Evolutionary conservation across 1,139 yeast species (phyloP).

Genomic region (Candida sojae): DNA sequence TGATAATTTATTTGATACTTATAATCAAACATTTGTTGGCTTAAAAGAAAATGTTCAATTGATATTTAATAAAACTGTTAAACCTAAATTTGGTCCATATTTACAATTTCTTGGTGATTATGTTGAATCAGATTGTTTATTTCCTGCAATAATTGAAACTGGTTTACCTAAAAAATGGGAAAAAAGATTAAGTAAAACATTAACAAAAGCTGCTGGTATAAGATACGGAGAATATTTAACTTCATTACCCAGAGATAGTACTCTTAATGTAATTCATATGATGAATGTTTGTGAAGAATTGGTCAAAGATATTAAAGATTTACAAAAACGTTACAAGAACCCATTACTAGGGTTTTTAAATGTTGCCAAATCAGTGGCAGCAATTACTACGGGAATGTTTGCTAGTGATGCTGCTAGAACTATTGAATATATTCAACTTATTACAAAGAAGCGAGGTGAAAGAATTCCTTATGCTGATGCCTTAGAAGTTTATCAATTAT

Average conservation of each 20-base stretch:
- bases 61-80: slow-evolving; percentile 48
- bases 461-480: slow-evolving; percentile 60
- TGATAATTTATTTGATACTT: slow-evolving; percentile 47
- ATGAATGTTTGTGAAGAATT: slow-evolving; percentile 60
- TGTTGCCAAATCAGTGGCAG: slow-evolving; percentile 57
- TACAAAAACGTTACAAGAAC: slow-evolving; percentile 62
- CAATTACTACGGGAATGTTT: slow-evolving; percentile 59
- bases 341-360: slow-evolving; percentile 62
- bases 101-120: slow-evolving; percentile 52
- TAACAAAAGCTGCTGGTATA: slow-evolving; percentile 55
- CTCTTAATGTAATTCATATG: slow-evolving; percentile 58
- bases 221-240: slow-evolving; percentile 61
- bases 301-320: slow-evolving; percentile 47
- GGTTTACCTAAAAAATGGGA: slow-evolving; percentile 54
- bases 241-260: slow-evolving; percentile 60
- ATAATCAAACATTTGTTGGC: slow-evolving; percentile 48
- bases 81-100: slow-evolving; percentile 65
- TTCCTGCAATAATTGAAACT: slow-evolving; percentile 33
- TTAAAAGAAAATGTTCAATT: slow-evolving; percentile 46
- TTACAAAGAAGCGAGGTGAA: slow-evolving; percentile 36
- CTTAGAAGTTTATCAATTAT: slow-evolving; percentile 56
- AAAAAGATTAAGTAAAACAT: slow-evolving; percentile 47
- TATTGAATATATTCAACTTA: slow-evolving; percentile 54
- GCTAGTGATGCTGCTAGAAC: slow-evolving; percentile 66
- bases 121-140: slow-evolving; percentile 51